A percentile compares a stretch with the other conserved stretches of the same genome.
phyloP scores from a whole-genome alignment of 129 eudicot genomes.

The Daucus carota region DH1_v3.0 NC_030389.2:36724001-36724500 shows the following conservation, averaged over 20 bases:
- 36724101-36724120: background rate
- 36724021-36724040: background rate
- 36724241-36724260: background rate
- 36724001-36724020: background rate
- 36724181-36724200: background rate
- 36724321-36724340: background rate
- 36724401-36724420: background rate
- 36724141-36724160: background rate
- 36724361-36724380: background rate
- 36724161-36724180: too few relatives aligned
- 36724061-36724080: background rate
- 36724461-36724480: background rate
- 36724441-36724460: background rate
- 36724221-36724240: constrained; percentile 7
- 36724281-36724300: background rate
- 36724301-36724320: background rate
- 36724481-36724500: background rate
- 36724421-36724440: background rate
- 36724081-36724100: background rate
- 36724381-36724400: background rate
- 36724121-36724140: background rate
- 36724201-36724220: background rate
- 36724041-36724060: background rate
- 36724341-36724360: background rate
- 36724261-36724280: background rate